Base-by-base conservation (phyloP, 164 flowering plant species). In the Annona squamosa region DNA sequence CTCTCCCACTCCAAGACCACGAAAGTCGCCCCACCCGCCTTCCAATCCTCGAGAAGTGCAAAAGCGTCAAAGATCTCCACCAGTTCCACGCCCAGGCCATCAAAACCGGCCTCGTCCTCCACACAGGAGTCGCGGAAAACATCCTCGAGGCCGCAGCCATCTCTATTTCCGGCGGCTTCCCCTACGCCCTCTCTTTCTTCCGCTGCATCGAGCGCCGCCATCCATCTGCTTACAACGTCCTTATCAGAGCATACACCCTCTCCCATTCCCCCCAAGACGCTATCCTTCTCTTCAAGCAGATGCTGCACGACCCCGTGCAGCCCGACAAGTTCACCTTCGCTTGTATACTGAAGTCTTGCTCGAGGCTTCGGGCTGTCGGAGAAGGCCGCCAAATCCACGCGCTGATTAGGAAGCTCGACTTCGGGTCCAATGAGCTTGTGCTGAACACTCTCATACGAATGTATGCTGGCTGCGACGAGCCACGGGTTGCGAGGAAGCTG, bases 341-440 rank as follows among this genome's bases (percentile, higher is more conserved):
- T 5, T 75, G 82, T 52, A 45, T 77, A 18, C 70, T 88, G 10
- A 88, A 88, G 72, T 83, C 88, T 57, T 85, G 88, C 72, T 84
- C 91, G 41, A 73, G 79, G 56, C 26, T 78, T 6, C 73, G 63
- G 12, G 84, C 74, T 0, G 68, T 84, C n/a, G 43, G 26, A 44
- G 85, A 85, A 77, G 89, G 88, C 0, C 76, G 83, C 56, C 85
- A 82, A 63, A 67, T 85, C 48, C 90, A 86, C 77, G 79, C 83
- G 68, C 77, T 67, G 48, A 19, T 77, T 48, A 0, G 75, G 71
- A 88, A 86, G 77, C 71, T 26, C 62, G 87, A 81, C 4, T 76
- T 78, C 64, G 76, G 66, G 19, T 73, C 73, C 5, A 16, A 65
- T 64, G 83, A 65, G 57, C 81, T 82, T 72, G 84, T 81, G 7